Percentiles rank a stretch among this genome's conserved stretches.
Evolutionary conservation across 345 rosid species (phyloP).

Genomic region (Dipteronia dyeriana): DNA sequence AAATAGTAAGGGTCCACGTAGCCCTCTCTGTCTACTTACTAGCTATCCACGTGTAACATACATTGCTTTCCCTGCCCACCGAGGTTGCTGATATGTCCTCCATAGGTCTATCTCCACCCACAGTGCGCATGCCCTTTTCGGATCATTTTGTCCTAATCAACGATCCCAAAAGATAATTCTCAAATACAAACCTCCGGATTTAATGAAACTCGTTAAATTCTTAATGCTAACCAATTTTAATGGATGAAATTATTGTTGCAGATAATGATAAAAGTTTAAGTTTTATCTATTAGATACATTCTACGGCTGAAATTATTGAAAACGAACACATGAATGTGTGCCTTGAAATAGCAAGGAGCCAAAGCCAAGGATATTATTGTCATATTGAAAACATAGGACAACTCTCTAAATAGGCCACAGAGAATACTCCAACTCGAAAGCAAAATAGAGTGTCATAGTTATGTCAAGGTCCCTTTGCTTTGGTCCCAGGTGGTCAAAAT

Average conservation of each 20-base stretch:
- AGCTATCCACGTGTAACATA: conserved; percentile 7
- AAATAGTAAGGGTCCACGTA: background rate
- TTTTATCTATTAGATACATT: too few species aligned
- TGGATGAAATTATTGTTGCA: too few species aligned
- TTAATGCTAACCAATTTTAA: too few species aligned
- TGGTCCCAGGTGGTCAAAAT: conserved; percentile 6
- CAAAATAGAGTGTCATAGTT: background rate
- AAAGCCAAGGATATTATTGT: background rate
- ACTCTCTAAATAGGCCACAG: background rate
- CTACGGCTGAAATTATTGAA: background rate
- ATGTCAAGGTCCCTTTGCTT: background rate
- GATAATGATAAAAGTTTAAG: too few species aligned
- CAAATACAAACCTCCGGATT: too few species aligned
- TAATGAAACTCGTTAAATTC: too few species aligned
- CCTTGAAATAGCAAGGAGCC: conserved; percentile 9
- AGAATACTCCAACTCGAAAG: background rate
- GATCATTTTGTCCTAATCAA: background rate
- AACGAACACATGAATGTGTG: background rate
- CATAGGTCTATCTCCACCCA: background rate
- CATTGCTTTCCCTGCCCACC: background rate
- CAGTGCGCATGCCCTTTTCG: too few species aligned
- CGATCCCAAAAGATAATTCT: too few species aligned
- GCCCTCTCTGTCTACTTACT: background rate
- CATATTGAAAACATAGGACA: conserved; percentile 12
- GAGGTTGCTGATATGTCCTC: background rate